Conservation (phyloP, 805 yeast species). For the Torulaspora maleeae region DNA sequence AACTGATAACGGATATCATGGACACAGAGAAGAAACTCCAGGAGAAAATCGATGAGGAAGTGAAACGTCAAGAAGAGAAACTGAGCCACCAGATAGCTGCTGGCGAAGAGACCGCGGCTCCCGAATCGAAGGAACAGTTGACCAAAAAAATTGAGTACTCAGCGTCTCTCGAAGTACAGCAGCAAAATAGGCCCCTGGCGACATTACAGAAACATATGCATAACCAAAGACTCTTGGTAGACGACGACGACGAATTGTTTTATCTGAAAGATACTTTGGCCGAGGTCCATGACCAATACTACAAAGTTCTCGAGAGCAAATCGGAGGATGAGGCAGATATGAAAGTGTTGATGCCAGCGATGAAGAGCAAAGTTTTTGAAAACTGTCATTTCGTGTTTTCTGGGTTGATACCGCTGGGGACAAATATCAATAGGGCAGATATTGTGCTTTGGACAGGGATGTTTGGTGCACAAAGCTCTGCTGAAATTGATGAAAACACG, state of each 20-base stretch:
- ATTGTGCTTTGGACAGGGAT: slow-evolving; percentile 88
- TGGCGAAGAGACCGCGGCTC: slow-evolving; percentile 24
- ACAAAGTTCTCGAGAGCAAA: slow-evolving; percentile 43
- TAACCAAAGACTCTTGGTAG: slow-evolving; percentile 48
- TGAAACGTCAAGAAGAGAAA: slow-evolving; percentile 36
- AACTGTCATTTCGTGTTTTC: slow-evolving; percentile 74
- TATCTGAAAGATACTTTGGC: slow-evolving; percentile 58
- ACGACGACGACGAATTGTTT: slow-evolving; percentile 74
- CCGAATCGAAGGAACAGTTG: slow-evolving; percentile 45
- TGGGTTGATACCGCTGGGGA: slow-evolving; percentile 86
- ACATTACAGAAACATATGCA: slow-evolving; percentile 73
- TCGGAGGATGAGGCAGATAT: slow-evolving; percentile 61
- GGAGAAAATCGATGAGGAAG: slow-evolving; percentile 33
- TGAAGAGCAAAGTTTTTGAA: slow-evolving; percentile 63
- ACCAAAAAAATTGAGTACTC: slow-evolving; percentile 59
- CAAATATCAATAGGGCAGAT: slow-evolving; percentile 67
- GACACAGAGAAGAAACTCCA: slow-evolving; percentile 31
- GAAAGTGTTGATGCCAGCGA: slow-evolving; percentile 62
- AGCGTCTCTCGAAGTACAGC: slow-evolving; percentile 71
- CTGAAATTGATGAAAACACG: slow-evolving; percentile 63
- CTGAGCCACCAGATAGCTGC: slow-evolving; percentile 31
- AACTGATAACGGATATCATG: slow-evolving; percentile 33
- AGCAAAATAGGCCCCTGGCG: slow-evolving; percentile 78
- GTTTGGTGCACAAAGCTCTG: slow-evolving; percentile 82
- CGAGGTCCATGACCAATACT: slow-evolving; percentile 65